Conservation (phyloP, 371 early-diverging fungal species). For the Zancudomyces culisetae region DNA sequence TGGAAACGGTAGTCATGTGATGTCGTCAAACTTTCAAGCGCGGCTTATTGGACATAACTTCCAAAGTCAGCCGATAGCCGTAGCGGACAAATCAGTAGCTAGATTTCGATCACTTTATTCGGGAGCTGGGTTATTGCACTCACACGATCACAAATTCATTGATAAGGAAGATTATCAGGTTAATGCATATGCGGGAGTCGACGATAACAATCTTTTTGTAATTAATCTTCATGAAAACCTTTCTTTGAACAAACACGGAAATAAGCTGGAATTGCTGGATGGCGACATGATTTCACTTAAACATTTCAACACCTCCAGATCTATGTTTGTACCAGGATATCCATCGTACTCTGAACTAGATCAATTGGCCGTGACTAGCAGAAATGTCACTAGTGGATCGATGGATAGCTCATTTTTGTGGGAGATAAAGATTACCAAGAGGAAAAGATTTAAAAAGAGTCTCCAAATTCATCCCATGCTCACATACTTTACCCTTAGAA, state of each 20-base stretch:
- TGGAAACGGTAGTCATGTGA: constrained; percentile 91
- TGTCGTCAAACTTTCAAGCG: constrained; percentile 95
- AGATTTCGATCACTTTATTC: constrained; percentile 71
- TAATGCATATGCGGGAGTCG: constrained; percentile 90
- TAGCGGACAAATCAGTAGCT: constrained; percentile 83
- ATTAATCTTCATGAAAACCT: constrained; percentile 25
- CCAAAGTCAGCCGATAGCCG: constrained; percentile 74
- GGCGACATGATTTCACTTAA: constrained; percentile 71
- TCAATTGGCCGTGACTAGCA: constrained; percentile 68
- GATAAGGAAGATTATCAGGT: constrained; percentile 93
- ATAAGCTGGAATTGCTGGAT: constrained; percentile 29
- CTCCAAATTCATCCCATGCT: constrained; percentile 43
- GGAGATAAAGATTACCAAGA: constrained; percentile 67
- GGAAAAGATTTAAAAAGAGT: constrained; percentile 14
- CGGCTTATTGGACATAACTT: constrained; percentile 62
- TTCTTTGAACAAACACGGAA: constrained; percentile 19
- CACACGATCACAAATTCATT: constrained; percentile 89
- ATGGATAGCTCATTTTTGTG: constrained; percentile 81
- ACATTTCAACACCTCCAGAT: constrained; percentile 49
- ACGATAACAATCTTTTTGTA: constrained; percentile 90
- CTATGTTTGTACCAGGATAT: constrained; percentile 61
- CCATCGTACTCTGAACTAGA: constrained; percentile 54
- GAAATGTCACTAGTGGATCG: constrained; percentile 32
- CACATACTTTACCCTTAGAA: constrained; percentile 63
- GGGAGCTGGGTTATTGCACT: constrained; percentile 96